Evolutionary conservation across 2,329 filamentous ascomycete genomes (phyloP), one percentile per base, ranked within the genome.

Genomic region (Colletotrichum sidae): DNA sequence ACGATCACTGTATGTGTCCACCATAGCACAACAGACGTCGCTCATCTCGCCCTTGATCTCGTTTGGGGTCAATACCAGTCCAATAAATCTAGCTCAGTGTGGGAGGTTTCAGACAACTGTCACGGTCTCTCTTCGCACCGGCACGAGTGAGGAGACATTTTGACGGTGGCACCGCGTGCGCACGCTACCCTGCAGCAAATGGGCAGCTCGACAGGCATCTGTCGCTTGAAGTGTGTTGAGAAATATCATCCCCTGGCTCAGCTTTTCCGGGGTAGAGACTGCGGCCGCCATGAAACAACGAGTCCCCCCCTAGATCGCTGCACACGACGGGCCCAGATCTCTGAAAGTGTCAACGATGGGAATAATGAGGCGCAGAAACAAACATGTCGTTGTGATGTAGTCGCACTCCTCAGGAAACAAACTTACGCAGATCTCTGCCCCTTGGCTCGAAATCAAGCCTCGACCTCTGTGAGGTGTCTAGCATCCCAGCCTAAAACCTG

Each of bases 371-470:
- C 51, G 52, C 46, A 37, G 46, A 38, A 39, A 47, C 39, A 6
- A 35, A 12, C 52, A 52, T 37, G 58, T 53, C 57, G 62, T 6
- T 55, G 50, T 17, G 17, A 35, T 34, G 54, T 55, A 46, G 15
- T 49, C 47, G 45, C 42, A 53, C 55, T 42, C 17, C 37, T 17
- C 17, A 17, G 17, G 17, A 17, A 17, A 17, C 2, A 17, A 3
- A 17, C 17, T 17, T 17, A 17, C 17, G 17, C 17, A 17, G 17
- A 17, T 17, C 17, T 17, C 17, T 17, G 17, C 54, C 17, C 37
- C 46, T 46, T 65, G 33, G 50, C 58, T 62, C 61, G 52, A 58
- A 52, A 41, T 41, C 17, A 53, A 55, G 58, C 62, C 47, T 49
- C 62, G 41, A 52, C 52, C 52, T 39, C 51, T 52, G 25, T n/a